Base-by-base conservation (phyloP, 2,329 filamentous ascomycete genomes). In the Macrophomina tecta region DNA sequence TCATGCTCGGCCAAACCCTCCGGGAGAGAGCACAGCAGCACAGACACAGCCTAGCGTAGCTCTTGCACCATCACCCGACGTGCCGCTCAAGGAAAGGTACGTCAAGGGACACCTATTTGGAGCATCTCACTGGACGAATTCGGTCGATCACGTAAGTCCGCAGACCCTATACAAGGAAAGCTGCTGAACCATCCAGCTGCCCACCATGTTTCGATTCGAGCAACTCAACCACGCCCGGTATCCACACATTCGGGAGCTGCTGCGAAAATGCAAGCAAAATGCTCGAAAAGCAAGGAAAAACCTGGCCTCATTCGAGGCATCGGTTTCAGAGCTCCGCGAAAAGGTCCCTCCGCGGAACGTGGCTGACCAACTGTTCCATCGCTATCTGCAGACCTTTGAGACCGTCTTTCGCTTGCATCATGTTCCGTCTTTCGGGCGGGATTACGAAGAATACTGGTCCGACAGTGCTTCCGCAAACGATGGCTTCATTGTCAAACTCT, bases 51-150 rank as follows among this genome's bases (percentile, higher is more conserved):
- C 3, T 23, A 36, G 7, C 28, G 36, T 6, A 12, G 34, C 46
- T 23, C 28, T 36, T 2, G 16, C 14, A 18, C 8, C 34, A 1
- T 16, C 42, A 23, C 28, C 51, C 2, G 7, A 38, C 16, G 5
- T 40, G 18, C 62, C 62, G 2, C 23, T 28, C 4, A 49, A 28
- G 18, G 45, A 45, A 34, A 38, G 18, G 11, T 32, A 16, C 28
- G 16, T 58, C 51, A 52, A 65, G 32, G 52, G 63, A n/a, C 36
- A 55, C 86, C 0, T 72, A 88, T 0, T 86, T 87, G 70, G 87
- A 86, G 0, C 83, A 83, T 70, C 84, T 36, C 85, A 87, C 70
- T 88, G 85, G 82, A 80, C 86, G n/a, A 85, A 83, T 67, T 79
- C 78, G 1, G 73, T 84, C 11, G 70, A 77, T 0, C 69, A 85